A percentile compares a stretch with the other conserved stretches of the same genome.
Conservation (phyloP, 345 rosid species). For the Geranium rotundifolium region DNA sequence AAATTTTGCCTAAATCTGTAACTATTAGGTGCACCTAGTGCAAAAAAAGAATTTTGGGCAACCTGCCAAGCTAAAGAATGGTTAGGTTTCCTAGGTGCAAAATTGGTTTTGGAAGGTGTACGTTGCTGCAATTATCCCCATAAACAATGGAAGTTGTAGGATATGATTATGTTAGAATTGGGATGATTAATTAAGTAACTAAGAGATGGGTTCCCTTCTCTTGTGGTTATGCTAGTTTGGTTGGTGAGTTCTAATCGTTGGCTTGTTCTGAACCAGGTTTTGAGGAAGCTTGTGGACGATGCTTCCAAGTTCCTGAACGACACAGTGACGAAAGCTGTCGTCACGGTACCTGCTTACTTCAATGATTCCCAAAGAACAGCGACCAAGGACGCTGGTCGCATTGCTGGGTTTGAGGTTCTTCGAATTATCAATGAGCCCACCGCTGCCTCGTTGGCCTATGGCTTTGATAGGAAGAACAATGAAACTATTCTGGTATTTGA, state of each 20-base stretch:
- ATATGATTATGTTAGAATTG: not conserved
- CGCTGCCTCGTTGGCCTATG: conserved; percentile 95
- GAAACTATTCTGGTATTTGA: conserved; percentile 96
- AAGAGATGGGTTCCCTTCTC: not conserved
- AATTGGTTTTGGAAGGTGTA: no score
- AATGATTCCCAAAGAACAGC: conserved; percentile 82
- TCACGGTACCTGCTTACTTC: conserved; percentile 51
- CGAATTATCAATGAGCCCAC: conserved; percentile 96
- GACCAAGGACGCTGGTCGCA: conserved; percentile 89
- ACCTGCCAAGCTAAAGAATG: no score
- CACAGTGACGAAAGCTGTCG: conserved; percentile 50
- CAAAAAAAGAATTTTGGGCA: no score
- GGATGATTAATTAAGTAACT: not conserved
- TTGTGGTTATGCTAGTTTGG: not conserved
- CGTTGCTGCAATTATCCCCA: no score
- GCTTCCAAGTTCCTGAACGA: conserved; percentile 46
- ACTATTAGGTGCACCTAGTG: no score
- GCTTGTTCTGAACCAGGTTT: conserved; percentile 37
- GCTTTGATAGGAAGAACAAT: conserved; percentile 87
- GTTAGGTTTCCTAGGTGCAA: no score
- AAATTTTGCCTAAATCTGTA: no score
- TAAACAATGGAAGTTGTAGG: not conserved
- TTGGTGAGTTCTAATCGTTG: not conserved
- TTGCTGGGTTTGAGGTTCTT: conserved; percentile 66
- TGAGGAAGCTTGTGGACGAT: conserved; percentile 91